Percentiles rank a stretch among this genome's conserved stretches.
phyloP scores from a whole-genome alignment of 768 basidiomycete genomes.

The Lactarius psammicola region DNA sequence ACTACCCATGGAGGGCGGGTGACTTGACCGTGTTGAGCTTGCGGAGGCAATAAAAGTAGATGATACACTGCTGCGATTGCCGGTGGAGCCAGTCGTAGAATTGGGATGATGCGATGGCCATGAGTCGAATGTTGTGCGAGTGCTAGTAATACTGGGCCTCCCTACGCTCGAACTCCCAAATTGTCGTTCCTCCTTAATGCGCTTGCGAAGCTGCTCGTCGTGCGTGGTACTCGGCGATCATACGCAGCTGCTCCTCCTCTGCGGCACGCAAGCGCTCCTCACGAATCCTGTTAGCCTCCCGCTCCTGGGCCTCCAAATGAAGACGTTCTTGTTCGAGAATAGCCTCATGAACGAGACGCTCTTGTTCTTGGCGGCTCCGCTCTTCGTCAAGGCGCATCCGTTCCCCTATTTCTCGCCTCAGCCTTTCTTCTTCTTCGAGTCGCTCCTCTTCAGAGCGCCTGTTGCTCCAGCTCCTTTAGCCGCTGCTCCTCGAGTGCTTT shows the following conservation, averaged over 20 bases:
- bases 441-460: conserved; percentile 37
- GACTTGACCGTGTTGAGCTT: conserved; percentile 27
- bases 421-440: conserved; percentile 23
- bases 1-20: conserved; percentile 26
- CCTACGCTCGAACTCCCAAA: conserved; percentile 30
- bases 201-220: conserved; percentile 28
- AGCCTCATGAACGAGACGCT: conserved; percentile 15
- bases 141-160: conserved; percentile 26
- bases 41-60: conserved; percentile 27
- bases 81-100: conserved; percentile 23
- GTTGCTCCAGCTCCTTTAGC: conserved; percentile 31
- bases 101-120: conserved; percentile 33
- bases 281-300: conserved; percentile 16
- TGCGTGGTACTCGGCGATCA: conserved; percentile 35
- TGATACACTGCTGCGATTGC: conserved; percentile 29
- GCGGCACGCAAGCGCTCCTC: conserved; percentile 18
- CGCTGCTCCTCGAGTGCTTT: conserved; percentile 25
- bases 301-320: conserved; percentile 6
- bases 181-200: conserved; percentile 36
- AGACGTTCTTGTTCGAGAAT: conserved; percentile 18
- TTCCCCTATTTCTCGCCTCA: conserved; percentile 19
- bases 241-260: conserved; percentile 37
- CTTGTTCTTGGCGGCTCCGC: conserved; percentile 23
- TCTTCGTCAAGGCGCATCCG: conserved; percentile 26
- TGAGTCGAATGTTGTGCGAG: conserved; percentile 16